Base-by-base conservation (phyloP, 2,329 filamentous ascomycete species). In the Neophaeococcomyces aloes region DNA sequence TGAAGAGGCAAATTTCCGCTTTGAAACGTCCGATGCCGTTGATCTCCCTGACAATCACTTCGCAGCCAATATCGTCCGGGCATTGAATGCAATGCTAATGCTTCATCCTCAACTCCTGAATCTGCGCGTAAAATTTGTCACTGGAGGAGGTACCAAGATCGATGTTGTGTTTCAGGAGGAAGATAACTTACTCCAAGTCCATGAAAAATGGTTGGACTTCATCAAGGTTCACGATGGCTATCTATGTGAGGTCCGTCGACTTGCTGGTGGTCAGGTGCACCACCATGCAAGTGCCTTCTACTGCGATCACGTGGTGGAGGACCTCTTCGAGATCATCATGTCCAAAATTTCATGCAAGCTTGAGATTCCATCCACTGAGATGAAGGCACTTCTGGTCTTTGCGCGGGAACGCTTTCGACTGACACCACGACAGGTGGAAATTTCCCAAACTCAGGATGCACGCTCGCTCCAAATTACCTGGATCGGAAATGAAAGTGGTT, bases 121-220 rank as follows among this genome's bases (percentile, higher is more conserved):
- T 18, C 32, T 56, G 1, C 29, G 33, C 4, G 3, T 59, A 10
- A 25, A 44, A 8, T 35, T 46, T 13, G 56, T 57, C 33, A 56
- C 57, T 29, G 41, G 34, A 7, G 47, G 45, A 19, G 18, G 25
- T 3, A 41, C 31, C 1, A 41, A 44, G 1, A 37, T 48, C 21
- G 43, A 53, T 19, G 45, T 58, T 3, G 48, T 54, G 32, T 39
- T 55, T 7, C 18, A 49, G 13, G 15, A 51, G 7, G 36, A 48
- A 5, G 36, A 41, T 1, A 19, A 32, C 7, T 18, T 34, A 8
- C 40, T 59, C 8, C 23, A 39, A 2, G 38, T 60, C 10, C 51
- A 60, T 32, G 49, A 56, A 4, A 58, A 57, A 37, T 57, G 48
- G 46, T 43, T 57, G 3, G 42, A 53, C 21, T 57, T 56, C 31